phyloP scores from a whole-genome alignment of 495 filamentous ascomycete species.

The Aspergillus diversus region DNA sequence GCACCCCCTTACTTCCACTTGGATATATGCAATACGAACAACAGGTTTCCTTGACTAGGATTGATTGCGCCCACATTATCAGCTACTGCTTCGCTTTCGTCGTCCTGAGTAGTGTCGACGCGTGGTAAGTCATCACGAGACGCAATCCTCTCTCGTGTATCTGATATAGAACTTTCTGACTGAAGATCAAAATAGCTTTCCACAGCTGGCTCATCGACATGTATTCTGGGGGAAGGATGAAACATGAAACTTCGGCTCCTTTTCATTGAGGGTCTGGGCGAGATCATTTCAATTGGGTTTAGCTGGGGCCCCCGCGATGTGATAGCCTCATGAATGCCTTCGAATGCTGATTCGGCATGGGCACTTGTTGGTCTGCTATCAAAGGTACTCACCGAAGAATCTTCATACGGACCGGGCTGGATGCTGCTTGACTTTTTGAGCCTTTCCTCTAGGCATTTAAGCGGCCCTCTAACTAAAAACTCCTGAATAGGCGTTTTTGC shows the following conservation, averaged over 20 bases:
- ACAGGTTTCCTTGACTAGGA: constrained; percentile 17
- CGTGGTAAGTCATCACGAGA: constrained; percentile 9
- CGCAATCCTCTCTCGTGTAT: neutral
- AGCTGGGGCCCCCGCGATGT: constrained; percentile 16
- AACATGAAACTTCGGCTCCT: constrained; percentile 33
- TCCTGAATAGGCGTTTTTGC: constrained; percentile 53
- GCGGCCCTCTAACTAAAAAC: constrained; percentile 41
- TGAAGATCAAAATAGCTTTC: constrained; percentile 32
- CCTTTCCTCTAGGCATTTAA: constrained; percentile 35
- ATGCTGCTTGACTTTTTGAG: constrained; percentile 29
- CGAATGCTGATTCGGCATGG: constrained; percentile 7
- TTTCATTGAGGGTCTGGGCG: constrained; percentile 28
- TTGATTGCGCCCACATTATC: constrained; percentile 7
- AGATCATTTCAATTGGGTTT: constrained; percentile 16
- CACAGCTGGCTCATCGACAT: constrained; percentile 34
- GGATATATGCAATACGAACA: constrained; percentile 12
- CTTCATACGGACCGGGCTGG: constrained; percentile 30
- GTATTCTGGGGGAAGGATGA: constrained; percentile 34
- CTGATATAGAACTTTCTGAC: constrained; percentile 16
- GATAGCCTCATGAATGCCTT: constrained; percentile 13
- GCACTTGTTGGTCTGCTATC: constrained; percentile 37
- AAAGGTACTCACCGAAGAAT: constrained; percentile 41
- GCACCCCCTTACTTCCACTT: too few relatives aligned
- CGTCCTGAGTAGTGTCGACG: constrained; percentile 2
- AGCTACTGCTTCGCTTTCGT: constrained; percentile 3